Base-by-base conservation (phyloP, 1,284 basidiomycete species). In the Chalciporus sp. region DNA sequence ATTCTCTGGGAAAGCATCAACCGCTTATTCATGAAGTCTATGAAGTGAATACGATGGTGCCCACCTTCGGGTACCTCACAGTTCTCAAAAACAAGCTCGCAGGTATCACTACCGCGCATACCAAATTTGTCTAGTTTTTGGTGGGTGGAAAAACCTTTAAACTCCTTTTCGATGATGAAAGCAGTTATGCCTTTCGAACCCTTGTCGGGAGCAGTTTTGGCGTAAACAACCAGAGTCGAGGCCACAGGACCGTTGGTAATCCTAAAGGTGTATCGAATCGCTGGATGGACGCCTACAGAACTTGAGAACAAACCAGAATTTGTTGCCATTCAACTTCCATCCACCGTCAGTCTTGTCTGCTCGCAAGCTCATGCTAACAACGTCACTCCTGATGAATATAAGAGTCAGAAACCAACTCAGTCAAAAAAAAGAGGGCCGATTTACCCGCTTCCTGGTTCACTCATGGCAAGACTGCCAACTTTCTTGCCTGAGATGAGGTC, bases 41-140 rank as follows among this genome's bases (percentile, higher is more conserved):
- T 10, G 16, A 16, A 10, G 4, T 2, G 4, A 31, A 39, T 23
- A 19, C 10, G 33, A 51, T 44, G 31, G 41, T 16, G 55, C 76
- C 53, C 51, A 90, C 90, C 87, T 67, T 89, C 85, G 2, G 94
- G 93, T 2, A 97, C 88, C 61, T 88, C 82, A 62, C 95, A 95
- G 62, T 94, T 82, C 65, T 97, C 93, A 61, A 98, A 98, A 31
- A 96, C 88, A 28, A 98, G 77, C 71, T 97, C 95, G 64, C 93
- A 95, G 1, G 95, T 98, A 66, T 97, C 94, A 53, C 90, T 93
- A 40, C 95, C 95, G 58, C 95, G 79, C 95, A 98, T 98, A 1
- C 95, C 95, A 64, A 98, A 86, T 72, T 98, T 98, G 75, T 98
- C 95, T 19, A 98, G 78, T 64, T 95, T 94, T 60, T 90, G 92